phyloP scores from a whole-genome alignment of 148 eudicot species.

The Nepenthes mirabilis region DNA sequence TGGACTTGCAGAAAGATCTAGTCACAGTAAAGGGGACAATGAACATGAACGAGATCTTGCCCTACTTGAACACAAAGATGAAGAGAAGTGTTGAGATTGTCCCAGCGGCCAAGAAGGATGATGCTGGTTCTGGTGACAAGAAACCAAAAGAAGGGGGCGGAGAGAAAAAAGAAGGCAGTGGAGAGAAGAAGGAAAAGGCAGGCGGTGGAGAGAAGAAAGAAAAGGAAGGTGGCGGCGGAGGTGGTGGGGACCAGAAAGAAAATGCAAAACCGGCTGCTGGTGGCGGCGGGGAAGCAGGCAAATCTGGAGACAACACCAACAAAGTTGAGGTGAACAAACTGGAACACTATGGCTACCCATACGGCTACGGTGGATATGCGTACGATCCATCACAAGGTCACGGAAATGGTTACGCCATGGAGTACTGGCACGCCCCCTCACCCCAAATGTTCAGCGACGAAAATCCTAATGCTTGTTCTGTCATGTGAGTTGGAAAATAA shows the following conservation, averaged over 20 bases:
- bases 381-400: no score
- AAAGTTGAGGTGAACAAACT: not conserved
- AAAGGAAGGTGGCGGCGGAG: conserved; percentile 7
- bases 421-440: no score
- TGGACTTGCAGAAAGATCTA: conserved; percentile 38
- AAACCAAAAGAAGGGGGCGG: conserved; percentile 13
- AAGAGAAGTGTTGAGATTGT: conserved; percentile 43
- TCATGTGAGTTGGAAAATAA: no score
- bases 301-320: not conserved
- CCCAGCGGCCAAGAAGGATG: conserved; percentile 34
- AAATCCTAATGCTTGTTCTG: no score
- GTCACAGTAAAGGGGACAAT: conserved; percentile 52
- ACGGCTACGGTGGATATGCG: no score
- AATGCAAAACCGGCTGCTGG: conserved; percentile 8
- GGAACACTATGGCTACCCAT: not conserved
- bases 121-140: conserved; percentile 13
- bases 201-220: conserved; percentile 6
- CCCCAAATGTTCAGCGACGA: no score
- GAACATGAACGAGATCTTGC: conserved; percentile 50
- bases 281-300: not conserved
- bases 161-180: conserved; percentile 14
- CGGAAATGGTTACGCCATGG: no score
- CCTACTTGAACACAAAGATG: conserved; percentile 43
- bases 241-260: conserved; percentile 8
- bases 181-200: conserved; percentile 4